These are phyloP conservation scores for Stromatinia cepivora DNA, from an alignment of 2,329 filamentous ascomycete species.

Conservation along the genomic window DNA sequence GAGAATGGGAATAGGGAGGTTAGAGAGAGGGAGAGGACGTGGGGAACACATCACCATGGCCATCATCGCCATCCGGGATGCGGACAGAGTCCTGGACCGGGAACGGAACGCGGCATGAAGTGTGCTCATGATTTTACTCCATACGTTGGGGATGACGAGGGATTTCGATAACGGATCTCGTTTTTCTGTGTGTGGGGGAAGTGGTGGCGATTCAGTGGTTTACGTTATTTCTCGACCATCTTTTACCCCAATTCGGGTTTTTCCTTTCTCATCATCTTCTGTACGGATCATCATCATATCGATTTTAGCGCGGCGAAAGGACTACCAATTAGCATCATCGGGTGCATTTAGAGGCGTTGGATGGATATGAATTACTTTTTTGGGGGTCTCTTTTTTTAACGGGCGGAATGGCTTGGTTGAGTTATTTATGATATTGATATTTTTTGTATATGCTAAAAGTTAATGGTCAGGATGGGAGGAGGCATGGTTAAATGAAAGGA, in stretches of 20 bases:
- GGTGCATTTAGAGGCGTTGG: slow-evolving; percentile 11
- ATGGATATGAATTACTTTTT: background rate
- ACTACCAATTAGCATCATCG: background rate
- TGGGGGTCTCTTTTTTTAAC: background rate
- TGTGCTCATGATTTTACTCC: background rate
- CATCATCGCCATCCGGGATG: background rate
- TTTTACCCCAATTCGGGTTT: background rate
- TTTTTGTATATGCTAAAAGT: slow-evolving; percentile 10
- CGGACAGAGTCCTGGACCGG: slow-evolving; percentile 10
- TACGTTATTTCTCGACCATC: background rate
- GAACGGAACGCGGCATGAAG: background rate
- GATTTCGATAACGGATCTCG: background rate
- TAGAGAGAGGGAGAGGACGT: background rate
- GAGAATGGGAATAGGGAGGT: background rate
- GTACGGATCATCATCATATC: background rate
- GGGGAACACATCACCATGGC: background rate
- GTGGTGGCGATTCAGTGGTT: no score
- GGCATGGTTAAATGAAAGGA: no score
- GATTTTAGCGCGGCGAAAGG: slow-evolving; percentile 13
- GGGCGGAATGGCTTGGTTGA: background rate
- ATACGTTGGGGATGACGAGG: background rate
- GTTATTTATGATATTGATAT: background rate
- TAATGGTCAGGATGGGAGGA: background rate
- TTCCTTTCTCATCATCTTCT: background rate
- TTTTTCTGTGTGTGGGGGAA: no score